Evolutionary conservation across 306 rosid species (phyloP).

Genomic region (Glycine tomentella): DNA sequence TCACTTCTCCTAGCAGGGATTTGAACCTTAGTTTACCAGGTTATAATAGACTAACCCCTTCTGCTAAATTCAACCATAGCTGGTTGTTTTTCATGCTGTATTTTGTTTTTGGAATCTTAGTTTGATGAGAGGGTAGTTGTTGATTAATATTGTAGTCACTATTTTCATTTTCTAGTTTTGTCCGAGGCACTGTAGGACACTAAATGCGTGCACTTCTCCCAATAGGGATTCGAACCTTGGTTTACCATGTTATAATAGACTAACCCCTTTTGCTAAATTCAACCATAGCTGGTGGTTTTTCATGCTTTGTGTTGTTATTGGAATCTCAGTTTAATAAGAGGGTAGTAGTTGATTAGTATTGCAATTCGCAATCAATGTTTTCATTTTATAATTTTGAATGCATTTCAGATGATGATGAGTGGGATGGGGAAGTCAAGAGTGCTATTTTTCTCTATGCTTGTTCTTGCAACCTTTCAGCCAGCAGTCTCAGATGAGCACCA

Average conservation of each 20-base stretch:
- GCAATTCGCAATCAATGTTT: background rate
- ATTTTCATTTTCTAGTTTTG: too few species aligned
- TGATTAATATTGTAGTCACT: background rate
- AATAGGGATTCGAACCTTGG: background rate
- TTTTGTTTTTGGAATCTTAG: background rate
- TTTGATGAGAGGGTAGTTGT: background rate
- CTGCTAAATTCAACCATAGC: background rate
- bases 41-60: background rate
- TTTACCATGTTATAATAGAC: background rate
- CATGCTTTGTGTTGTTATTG: background rate
- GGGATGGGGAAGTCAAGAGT: conserved; percentile 42
- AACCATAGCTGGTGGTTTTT: background rate
- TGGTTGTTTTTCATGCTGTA: background rate
- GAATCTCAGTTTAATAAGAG: background rate
- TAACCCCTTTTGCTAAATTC: background rate
- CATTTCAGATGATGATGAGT: conserved; percentile 48
- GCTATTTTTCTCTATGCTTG: conserved; percentile 47
- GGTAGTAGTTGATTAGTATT: background rate
- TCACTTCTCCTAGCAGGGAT: background rate
- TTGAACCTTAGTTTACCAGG: background rate
- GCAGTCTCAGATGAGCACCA: conserved; percentile 70
- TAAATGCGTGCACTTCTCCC: background rate
- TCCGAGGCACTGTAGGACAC: background rate
- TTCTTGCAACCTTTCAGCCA: conserved; percentile 51
- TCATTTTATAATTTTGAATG: background rate